Base-by-base conservation (phyloP, 106 monocot genomes). In the Triglochin maritima region DNA sequence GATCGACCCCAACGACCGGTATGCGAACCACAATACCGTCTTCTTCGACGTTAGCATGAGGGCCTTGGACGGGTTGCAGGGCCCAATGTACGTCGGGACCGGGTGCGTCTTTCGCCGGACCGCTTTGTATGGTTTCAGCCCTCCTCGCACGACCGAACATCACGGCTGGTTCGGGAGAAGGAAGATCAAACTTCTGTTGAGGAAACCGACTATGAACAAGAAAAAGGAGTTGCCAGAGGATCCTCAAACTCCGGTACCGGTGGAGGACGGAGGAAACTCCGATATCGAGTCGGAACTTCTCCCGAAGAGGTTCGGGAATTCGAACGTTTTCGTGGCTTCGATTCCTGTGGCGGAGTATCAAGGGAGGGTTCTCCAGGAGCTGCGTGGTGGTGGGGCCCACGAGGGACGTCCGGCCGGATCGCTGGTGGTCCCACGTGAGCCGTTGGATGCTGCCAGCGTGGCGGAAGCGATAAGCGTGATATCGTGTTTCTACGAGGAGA, bases 1-100 rank as follows among this genome's bases (percentile, higher is more conserved):
- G 3, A 81, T 98, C 50, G 92, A 98, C 50, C 98, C 92, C 1
- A 86, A 56, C 64, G 98, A 98, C 71, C 70, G 98, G 1, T 98
- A 98, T 17, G 98, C 98, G 1, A 98, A 98, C 67, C 98, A 98
- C 70, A 98, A 98, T 64, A 50, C 92, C 58, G 98, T 98, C 6
- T 98, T 98, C 77, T 98, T 98, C 42, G 98, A 98, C 15, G 98
- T 98, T 5, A 76, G 76, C 29, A 98, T 98, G 98, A 60, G 98
- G 9, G 98, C 98, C 42, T 86, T 98, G 83, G 98, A 98, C 50
- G 98, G 98, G 17, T 67, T 98, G 56, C 98, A 98, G 53, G 98
- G 98, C 0, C 98, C 98, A 0, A 89, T 98, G 98, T 98, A 98
- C 48, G 98, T 98, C 12, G 98, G 98, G 2, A 98, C 98, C 1